phyloP scores from a whole-genome alignment of 2,329 filamentous ascomycete species.

The Cytospora piceicola region DNA sequence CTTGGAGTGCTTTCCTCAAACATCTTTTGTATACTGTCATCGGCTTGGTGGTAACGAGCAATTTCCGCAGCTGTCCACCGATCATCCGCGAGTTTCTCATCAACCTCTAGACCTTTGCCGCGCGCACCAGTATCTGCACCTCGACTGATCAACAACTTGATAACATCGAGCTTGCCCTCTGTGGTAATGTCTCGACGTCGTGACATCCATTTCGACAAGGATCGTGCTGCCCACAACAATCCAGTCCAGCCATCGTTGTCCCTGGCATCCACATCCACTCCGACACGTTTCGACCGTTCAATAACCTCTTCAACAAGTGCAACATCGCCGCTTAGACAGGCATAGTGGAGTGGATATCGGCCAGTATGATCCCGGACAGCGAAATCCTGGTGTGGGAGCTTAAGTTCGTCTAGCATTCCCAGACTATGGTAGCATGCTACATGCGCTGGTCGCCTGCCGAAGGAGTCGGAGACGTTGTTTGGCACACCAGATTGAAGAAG shows the following conservation, averaged over 20 bases:
- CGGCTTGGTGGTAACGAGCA: conserved; percentile 4
- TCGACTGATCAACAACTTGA: not conserved
- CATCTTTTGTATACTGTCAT: not conserved
- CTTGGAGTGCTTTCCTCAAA: not conserved
- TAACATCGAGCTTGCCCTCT: not conserved
- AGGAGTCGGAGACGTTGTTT: not conserved
- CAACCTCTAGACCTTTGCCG: not conserved
- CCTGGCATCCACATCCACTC: not conserved
- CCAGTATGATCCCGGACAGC: not conserved
- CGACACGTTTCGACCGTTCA: not conserved
- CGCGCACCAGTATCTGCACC: not conserved
- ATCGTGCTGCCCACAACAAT: conserved; percentile 4
- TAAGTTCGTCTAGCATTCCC: not conserved
- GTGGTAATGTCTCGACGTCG: not conserved
- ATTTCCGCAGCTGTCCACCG: not conserved
- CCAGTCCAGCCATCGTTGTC: conserved; percentile 15
- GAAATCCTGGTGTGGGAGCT: not conserved
- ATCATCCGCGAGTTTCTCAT: not conserved
- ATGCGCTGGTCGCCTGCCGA: not conserved
- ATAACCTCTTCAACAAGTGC: not conserved
- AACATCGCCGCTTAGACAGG: not conserved
- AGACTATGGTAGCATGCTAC: conserved; percentile 2
- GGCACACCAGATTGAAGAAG: not conserved
- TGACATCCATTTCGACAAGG: too few species aligned
- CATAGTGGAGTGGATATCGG: conserved; percentile 2